Base-by-base conservation (phyloP, 768 basidiomycete species). In the Tylopilus sp. region DNA sequence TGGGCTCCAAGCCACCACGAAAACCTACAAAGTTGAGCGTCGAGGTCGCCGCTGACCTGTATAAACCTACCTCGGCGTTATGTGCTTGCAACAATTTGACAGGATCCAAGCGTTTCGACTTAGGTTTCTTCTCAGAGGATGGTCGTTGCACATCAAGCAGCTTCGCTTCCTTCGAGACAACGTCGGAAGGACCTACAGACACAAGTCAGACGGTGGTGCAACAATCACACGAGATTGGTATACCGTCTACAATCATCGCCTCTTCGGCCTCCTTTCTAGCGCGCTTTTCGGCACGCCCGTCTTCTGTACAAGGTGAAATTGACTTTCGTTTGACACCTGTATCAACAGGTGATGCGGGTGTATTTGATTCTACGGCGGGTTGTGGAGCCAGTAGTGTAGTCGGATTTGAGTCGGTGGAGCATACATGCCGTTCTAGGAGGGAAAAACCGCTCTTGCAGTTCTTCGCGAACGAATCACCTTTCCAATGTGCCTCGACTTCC, bases 401-500 rank as follows among this genome's bases (percentile, higher is more conserved):
- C 36, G 70, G 54, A 28, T 69, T 57, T 33, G 76, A 62, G 47
- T 83, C 80, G 30, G 74, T 46, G 18, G 84, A 82, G 65, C 90
- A 93, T 21, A 80, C 73, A 60, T 93, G 90, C 3, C 71, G 78
- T 51, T 88, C 83, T 25, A 92, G 74, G n/a, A 93, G 71, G 17
- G 86, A 84, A 72, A 92, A 91, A 11, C 76, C 67, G 30, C 77
- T 73, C 62, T 80, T 83, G 77, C 91, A 93, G 58, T 79, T 82
- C 40, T 72, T 75, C 7, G 80, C 77, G 52, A 86, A 70, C 31
- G 75, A 72, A 62, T 82, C 81, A 9, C 76, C 77, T 54, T 81
- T 79, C 84, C 87, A 92, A 60, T 92, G 91, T 7, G 84, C 78
- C 73, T 93, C 91, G 47, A 88, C 87, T 70, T 93, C 91, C 18